phyloP scores from a whole-genome alignment of 2,329 filamentous ascomycete species.

The Botrytis porri region DNA sequence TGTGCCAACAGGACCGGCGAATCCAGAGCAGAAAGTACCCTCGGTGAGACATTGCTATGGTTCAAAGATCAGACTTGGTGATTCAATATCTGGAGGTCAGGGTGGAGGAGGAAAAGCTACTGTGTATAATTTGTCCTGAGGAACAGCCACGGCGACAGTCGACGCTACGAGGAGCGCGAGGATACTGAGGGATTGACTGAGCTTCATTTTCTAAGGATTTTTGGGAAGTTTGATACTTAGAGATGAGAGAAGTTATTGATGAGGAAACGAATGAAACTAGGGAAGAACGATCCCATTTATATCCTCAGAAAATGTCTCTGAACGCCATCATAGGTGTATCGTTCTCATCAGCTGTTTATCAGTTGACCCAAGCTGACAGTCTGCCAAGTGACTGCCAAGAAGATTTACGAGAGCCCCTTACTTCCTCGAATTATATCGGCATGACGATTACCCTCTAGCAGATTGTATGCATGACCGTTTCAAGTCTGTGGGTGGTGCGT shows the following conservation, averaged over 20 bases:
- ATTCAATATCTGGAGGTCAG: background rate
- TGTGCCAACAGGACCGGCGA: conserved; percentile 11
- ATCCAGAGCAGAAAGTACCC: background rate
- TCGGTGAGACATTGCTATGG: conserved; percentile 4
- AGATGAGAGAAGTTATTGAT: background rate
- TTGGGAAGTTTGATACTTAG: background rate
- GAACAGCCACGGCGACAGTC: background rate
- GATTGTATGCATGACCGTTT: background rate
- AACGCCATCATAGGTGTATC: background rate
- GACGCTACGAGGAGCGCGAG: background rate
- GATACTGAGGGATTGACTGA: conserved; percentile 10
- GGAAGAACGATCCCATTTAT: background rate
- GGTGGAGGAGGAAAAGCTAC: background rate
- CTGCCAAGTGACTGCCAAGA: conserved; percentile 16
- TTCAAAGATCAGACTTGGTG: background rate
- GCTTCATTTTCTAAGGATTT: conserved; percentile 6
- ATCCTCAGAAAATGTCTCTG: background rate
- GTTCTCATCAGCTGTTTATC: conserved; percentile 13
- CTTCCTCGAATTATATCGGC: background rate
- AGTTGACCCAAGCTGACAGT: conserved; percentile 7
- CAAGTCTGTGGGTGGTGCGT: background rate
- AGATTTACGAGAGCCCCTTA: conserved; percentile 14
- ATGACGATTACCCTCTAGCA: background rate
- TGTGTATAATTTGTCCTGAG: conserved; percentile 2
- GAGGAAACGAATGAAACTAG: background rate